Percentiles rank a stretch among this genome's conserved stretches.
Conservation (phyloP, 768 basidiomycete genomes). For the Rhodocollybia butyracea region DNA sequence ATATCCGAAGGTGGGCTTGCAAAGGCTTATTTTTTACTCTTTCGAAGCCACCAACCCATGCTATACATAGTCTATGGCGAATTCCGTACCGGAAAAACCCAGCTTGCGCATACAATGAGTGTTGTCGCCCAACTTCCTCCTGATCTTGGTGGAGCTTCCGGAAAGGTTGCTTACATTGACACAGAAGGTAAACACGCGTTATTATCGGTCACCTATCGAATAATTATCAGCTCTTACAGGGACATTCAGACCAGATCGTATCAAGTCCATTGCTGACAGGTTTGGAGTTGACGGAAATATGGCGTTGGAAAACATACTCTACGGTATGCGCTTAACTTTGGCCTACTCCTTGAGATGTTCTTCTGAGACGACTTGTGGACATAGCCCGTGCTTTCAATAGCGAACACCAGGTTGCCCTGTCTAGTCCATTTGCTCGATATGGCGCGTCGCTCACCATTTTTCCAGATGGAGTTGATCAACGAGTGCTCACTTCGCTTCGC, state of each 20-base stretch:
- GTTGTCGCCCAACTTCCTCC: constrained; percentile 86
- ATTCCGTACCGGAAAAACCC: constrained; percentile 94
- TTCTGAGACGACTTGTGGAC: no score
- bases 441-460: constrained; percentile 7
- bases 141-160: constrained; percentile 87
- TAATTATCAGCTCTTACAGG: constrained; percentile 38
- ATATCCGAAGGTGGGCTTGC: constrained; percentile 76
- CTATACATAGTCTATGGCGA: constrained; percentile 89
- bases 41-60: background rate
- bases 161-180: constrained; percentile 93
- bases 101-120: constrained; percentile 93
- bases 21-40: background rate
- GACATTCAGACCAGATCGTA: constrained; percentile 94
- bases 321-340: no score
- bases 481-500: constrained; percentile 86
- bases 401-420: constrained; percentile 72
- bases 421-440: background rate
- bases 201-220: constrained; percentile 9
- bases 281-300: constrained; percentile 90
- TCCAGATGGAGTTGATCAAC: constrained; percentile 87
- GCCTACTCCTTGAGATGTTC: no score
- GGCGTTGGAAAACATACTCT: constrained; percentile 89
- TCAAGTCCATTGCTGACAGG: constrained; percentile 85
- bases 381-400: constrained; percentile 92
- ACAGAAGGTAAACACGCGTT: constrained; percentile 59